phyloP scores from a whole-genome alignment of 345 rosid genomes.

The Pistacia atlantica region DNA sequence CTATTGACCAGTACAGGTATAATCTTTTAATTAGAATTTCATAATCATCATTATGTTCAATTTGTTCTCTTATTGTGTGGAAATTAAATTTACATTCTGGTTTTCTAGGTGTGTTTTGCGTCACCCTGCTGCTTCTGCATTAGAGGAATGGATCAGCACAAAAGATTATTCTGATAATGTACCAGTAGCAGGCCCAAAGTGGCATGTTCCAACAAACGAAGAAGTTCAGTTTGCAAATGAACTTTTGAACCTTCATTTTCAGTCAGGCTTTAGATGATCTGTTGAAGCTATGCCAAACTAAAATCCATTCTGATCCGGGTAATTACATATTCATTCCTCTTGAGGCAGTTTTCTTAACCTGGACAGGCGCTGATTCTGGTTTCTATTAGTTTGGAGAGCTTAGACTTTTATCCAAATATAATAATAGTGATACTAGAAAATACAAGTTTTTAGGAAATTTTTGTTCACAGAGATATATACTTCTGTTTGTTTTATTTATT shows the following conservation, averaged over 20 bases:
- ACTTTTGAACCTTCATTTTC: constrained; percentile 83
- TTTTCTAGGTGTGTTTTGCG: constrained; percentile 61
- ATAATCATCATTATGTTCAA: constrained; percentile 12
- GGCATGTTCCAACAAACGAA: constrained; percentile 88
- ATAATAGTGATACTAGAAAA: not conserved
- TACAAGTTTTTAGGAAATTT: not conserved
- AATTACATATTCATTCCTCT: constrained; percentile 14
- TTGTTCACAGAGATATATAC: not conserved
- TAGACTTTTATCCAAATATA: not conserved
- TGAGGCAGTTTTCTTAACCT: constrained; percentile 3
- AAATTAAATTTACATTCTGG: constrained; percentile 26
- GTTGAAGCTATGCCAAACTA: constrained; percentile 71
- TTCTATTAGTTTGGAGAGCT: constrained; percentile 11
- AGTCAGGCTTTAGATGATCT: constrained; percentile 91
- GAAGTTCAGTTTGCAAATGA: constrained; percentile 97
- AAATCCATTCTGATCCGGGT: constrained; percentile 88
- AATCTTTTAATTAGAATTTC: constrained; percentile 14
- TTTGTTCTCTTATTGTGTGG: not conserved
- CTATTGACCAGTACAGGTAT: constrained; percentile 87
- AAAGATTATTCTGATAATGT: constrained; percentile 67
- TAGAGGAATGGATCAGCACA: constrained; percentile 95
- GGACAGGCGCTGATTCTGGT: not conserved
- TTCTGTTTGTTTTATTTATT: constrained; percentile 6
- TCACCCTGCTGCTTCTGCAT: constrained; percentile 78
- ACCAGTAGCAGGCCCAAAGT: constrained; percentile 54